These are phyloP conservation scores for Ramularia endophylla DNA, from an alignment of 2,329 filamentous ascomycete species.

Conservation along the genomic window DNA sequence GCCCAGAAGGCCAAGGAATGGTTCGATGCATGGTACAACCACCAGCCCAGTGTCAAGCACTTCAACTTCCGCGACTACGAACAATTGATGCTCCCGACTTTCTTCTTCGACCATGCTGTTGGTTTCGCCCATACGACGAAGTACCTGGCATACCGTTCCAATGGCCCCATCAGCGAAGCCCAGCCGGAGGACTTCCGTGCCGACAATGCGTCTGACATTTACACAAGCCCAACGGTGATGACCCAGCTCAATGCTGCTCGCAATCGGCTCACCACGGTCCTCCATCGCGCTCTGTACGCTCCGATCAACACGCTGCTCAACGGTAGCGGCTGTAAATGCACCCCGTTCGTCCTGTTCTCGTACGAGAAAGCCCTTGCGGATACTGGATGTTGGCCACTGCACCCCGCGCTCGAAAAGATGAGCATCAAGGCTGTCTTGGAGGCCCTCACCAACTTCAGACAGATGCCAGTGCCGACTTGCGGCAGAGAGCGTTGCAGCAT, in stretches of 20 bases:
- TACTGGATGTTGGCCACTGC: constrained; percentile 17
- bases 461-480: constrained; percentile 6
- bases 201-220: constrained; percentile 1
- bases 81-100: constrained; percentile 25
- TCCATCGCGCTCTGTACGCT: constrained; percentile 14
- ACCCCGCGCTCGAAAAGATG: constrained; percentile 6
- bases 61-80: constrained; percentile 9
- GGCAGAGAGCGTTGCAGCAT: constrained; percentile 7
- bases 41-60: not conserved
- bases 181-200: constrained; percentile 14
- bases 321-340: constrained; percentile 6
- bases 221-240: constrained; percentile 4
- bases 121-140: constrained; percentile 27
- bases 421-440: constrained; percentile 9
- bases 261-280: constrained; percentile 16
- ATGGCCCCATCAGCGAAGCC: constrained; percentile 24
- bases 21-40: constrained; percentile 13
- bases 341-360: constrained; percentile 9
- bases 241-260: constrained; percentile 17
- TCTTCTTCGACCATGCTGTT: constrained; percentile 25
- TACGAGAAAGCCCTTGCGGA: constrained; percentile 13
- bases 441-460: constrained; percentile 1
- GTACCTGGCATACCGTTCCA: constrained; percentile 29
- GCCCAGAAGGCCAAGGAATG: constrained; percentile 4
- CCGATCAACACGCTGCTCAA: constrained; percentile 11